These are phyloP conservation scores for Colletotrichum sp. DNA, from an alignment of 2,329 filamentous ascomycete genomes.

Conservation along the genomic window DNA sequence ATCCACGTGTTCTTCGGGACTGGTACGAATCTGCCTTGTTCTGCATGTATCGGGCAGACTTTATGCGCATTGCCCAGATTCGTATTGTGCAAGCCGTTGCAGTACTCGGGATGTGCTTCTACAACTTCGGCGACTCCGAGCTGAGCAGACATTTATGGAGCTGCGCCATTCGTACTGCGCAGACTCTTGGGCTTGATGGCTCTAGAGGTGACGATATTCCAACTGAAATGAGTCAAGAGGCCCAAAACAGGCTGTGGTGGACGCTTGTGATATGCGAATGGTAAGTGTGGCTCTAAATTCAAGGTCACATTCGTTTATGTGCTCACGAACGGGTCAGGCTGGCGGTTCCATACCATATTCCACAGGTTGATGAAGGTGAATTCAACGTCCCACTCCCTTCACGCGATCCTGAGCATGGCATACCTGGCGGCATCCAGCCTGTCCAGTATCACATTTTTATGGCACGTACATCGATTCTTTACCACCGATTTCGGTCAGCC, in stretches of 20 bases:
- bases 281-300: not conserved
- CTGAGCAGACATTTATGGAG: conserved; percentile 17
- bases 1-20: not conserved
- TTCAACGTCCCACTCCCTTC: conserved; percentile 6
- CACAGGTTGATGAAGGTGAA: conserved; percentile 1
- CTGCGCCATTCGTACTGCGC: conserved; percentile 21
- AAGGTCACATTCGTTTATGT: not conserved
- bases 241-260: conserved; percentile 11
- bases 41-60: conserved; percentile 17
- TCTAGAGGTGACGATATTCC: not conserved
- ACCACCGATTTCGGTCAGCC: conserved; percentile 8
- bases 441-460: conserved; percentile 18
- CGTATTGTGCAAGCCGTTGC: conserved; percentile 21
- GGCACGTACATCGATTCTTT: conserved; percentile 8
- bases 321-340: not conserved
- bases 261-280: conserved; percentile 18
- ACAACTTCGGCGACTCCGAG: conserved; percentile 17
- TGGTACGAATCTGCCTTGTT: conserved; percentile 23
- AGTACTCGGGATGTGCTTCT: conserved; percentile 22
- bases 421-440: not conserved
- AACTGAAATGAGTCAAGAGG: not conserved
- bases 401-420: not conserved
- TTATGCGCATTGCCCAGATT: conserved; percentile 13
- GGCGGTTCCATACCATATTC: conserved; percentile 3
- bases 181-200: conserved; percentile 5